Base-by-base conservation (phyloP, 129 eudicot species). In the Deinandra increscens region DNA sequence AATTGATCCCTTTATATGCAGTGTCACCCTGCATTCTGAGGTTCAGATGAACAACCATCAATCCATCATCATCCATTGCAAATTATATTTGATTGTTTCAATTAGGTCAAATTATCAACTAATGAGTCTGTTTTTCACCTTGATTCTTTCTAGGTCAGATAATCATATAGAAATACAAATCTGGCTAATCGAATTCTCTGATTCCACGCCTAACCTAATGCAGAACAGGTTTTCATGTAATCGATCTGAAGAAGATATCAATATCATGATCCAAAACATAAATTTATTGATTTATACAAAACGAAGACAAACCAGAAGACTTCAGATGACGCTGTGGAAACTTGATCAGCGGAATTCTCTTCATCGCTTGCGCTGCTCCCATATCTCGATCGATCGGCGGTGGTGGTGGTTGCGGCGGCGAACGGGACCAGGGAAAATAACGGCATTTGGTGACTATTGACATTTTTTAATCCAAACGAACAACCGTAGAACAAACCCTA, bases 341-440 rank as follows among this genome's bases (percentile, higher is more conserved):
- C 71, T 84, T 82, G 85, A 90, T 90, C 67, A 82, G 88, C 10
- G 97, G 97, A 59, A 86, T 82, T 60, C 92, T 81, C 85, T 90
- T 90, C 94, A 86, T 80, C 60, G 74, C 83, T 44, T 79, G 89
- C 29, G 73, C 72, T 66, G 70, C 73, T 65, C 75, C 83, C 81
- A 59, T 81, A n/a, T 48, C 63, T 61, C 6, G 46, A 34, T 61
- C 4, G 10, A 18, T 15, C 7, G 33, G 34, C 13, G 50, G 18
- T 9, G 68, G 51, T 18, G 62, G 19, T 14, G 34, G 36, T 9
- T 56, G 50, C 34, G 68, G n/a, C n/a, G n/a, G n/a, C n/a, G n/a
- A 17, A 45, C 34, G 67, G 13, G 45, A 9, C 45, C n/a, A n/a
- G n/a, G n/a, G n/a, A n/a, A n/a, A n/a, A n/a, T n/a, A n/a, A n/a